Evolutionary conservation across 176 grass and related monocot species (phyloP).

Genomic region (Triticum aestivum): DNA sequence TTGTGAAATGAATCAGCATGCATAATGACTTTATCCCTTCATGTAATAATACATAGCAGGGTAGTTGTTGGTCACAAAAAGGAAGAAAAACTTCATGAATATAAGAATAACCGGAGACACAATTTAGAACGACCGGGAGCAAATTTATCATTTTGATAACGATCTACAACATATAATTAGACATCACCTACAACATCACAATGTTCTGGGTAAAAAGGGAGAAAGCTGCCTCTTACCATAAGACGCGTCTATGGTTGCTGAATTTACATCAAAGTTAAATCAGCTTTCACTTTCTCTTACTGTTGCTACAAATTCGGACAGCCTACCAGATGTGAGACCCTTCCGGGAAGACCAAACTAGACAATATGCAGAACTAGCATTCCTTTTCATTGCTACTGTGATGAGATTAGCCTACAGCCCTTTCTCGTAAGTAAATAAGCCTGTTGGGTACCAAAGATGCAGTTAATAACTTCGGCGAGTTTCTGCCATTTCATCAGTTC

Average conservation of each 20-base stretch:
- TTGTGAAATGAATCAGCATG: background rate
- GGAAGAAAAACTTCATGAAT: background rate
- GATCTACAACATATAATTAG: slow-evolving; percentile 37
- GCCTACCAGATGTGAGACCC: slow-evolving; percentile 29
- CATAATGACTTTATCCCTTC: background rate
- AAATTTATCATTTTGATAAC: background rate
- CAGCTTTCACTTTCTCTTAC: slow-evolving; percentile 43
- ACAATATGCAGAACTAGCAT: slow-evolving; percentile 33
- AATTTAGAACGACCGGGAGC: background rate
- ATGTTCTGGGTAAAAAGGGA: slow-evolving; percentile 28
- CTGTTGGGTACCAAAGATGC: slow-evolving; percentile 38
- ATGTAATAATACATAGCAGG: background rate
- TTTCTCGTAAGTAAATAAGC: slow-evolving; percentile 42
- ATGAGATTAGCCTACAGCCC: slow-evolving; percentile 52
- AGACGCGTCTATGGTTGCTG: slow-evolving; percentile 43
- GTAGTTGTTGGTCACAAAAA: background rate
- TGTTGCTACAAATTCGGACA: slow-evolving; percentile 13
- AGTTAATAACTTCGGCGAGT: slow-evolving; percentile 37
- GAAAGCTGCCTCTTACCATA: slow-evolving; percentile 47
- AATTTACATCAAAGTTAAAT: slow-evolving; percentile 51
- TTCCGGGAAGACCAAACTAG: slow-evolving; percentile 14
- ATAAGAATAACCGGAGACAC: background rate
- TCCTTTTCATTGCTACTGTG: slow-evolving; percentile 42
- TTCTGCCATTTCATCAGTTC: slow-evolving; percentile 56
- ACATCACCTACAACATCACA: slow-evolving; percentile 36